Evolutionary conservation across 108 stramenopile species (phyloP), one percentile per base, ranked within the genome.

Genomic region (Stephanodiscus minutulus): DNA sequence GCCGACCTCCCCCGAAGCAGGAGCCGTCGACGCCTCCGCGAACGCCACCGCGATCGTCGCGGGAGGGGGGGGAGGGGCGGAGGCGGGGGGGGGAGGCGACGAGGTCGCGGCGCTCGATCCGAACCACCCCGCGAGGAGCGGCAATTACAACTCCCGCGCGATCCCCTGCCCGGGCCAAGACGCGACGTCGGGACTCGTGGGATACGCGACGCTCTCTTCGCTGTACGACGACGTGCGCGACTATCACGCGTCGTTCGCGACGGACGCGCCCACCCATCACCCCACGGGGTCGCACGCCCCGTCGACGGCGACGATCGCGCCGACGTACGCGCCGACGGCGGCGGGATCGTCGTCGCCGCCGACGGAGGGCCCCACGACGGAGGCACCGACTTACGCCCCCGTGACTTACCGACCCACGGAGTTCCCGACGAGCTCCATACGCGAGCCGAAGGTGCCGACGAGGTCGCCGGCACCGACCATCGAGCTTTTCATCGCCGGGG

Each of bases 401-500:
- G 25, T 53, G 33, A 58, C 57, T 5, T 18, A 33, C 5, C 57
- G 57, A 17, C 29, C 29, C 15, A 58, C 57, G 27, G 29, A 18
- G 17, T 35, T 28, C 17, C 57, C 57, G 29, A 53, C 52, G 43
- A 25, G 24, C 24, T 24, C 22, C 9, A 53, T 53, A 11, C 52
- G 52, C 2, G 52, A 53, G 25, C 52, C 52, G 2, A 15, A 15
- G 24, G 25, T 25, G 22, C 57, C 57, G 33, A 58, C 57, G 1
- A 33, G n/a, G 33, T 33, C 29, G 5, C 57, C 57, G 29, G 33
- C 31, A 15, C 57, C 57, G 29, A 58, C 57, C 29, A 58, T 58
- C 31, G 1, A 7, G 0, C 24, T 8, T 8, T 15, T 21, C 4
- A 53, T 53, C 25, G 52, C 25, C 25, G 43, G 43, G 13, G 13